phyloP scores from a whole-genome alignment of 345 rosid species.

The Pseudoturritis turrita region DNA sequence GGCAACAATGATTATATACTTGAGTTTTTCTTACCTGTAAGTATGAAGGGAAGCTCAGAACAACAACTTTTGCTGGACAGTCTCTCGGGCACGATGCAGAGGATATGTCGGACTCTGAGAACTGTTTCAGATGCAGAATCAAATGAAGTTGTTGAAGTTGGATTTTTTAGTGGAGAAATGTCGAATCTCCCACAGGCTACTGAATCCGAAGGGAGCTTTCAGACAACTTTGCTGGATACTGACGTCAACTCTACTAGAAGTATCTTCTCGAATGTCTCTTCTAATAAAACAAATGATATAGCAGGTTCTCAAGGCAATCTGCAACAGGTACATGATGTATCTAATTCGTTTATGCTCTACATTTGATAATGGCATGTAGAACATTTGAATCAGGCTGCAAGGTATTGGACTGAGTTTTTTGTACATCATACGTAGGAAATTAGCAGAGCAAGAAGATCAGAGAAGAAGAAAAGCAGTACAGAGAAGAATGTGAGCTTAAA shows the following conservation, averaged over 20 bases:
- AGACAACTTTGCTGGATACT: conserved; percentile 28
- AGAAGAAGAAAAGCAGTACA: conserved; percentile 68
- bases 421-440: conserved; percentile 33
- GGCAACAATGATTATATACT: conserved; percentile 68
- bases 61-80: conserved; percentile 79
- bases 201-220: conserved; percentile 36
- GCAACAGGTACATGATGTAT: conserved; percentile 42
- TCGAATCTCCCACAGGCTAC: conserved; percentile 29
- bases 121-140: conserved; percentile 64
- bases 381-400: neutral
- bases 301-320: conserved; percentile 32
- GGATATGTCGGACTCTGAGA: conserved; percentile 71
- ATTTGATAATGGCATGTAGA: neutral
- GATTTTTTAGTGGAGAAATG: conserved; percentile 22
- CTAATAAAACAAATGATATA: conserved; percentile 33
- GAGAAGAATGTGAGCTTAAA: conserved; percentile 87
- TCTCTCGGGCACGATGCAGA: conserved; percentile 82
- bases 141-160: conserved; percentile 31
- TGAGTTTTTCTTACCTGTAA: conserved; percentile 81
- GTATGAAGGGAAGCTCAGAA: conserved; percentile 67
- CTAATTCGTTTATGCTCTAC: neutral
- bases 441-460: conserved; percentile 40
- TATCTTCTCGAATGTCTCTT: conserved; percentile 29
- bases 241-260: conserved; percentile 33
- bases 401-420: neutral